Evolutionary conservation across 352 stramenopile genomes (phyloP).

Genomic region (Phytophthora hibernalis): DNA sequence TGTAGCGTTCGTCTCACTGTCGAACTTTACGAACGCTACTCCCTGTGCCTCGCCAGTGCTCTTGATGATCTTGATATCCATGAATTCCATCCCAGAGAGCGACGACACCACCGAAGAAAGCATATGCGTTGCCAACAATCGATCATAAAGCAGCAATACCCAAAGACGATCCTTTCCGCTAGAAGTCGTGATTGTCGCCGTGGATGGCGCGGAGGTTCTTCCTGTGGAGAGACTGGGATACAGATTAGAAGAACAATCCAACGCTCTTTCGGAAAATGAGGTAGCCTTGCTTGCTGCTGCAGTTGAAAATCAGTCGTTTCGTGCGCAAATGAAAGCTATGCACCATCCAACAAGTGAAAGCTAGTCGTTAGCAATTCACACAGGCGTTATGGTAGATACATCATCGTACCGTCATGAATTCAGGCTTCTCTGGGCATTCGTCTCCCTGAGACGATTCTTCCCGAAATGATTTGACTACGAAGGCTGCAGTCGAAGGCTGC

Average conservation of each 20-base stretch:
- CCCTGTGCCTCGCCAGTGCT: slow-evolving; percentile 70
- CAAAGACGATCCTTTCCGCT: slow-evolving; percentile 50
- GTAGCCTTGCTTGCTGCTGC: slow-evolving; percentile 20
- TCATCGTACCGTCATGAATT: slow-evolving; percentile 63
- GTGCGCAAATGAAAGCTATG: slow-evolving; percentile 60
- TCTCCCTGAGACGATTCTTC: slow-evolving; percentile 48
- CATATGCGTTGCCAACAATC: slow-evolving; percentile 60
- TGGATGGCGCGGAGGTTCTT: slow-evolving; percentile 15
- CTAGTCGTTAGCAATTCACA: slow-evolving; percentile 9
- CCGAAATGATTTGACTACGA: slow-evolving; percentile 66
- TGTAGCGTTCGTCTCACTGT: slow-evolving; percentile 49
- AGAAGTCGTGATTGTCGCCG: slow-evolving; percentile 7
- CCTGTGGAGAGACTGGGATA: background rate
- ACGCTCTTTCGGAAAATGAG: slow-evolving; percentile 14
- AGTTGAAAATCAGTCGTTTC: slow-evolving; percentile 20
- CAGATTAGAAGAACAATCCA: slow-evolving; percentile 5
- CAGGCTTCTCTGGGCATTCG: slow-evolving; percentile 36
- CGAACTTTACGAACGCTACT: slow-evolving; percentile 82
- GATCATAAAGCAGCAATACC: slow-evolving; percentile 79
- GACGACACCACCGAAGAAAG: slow-evolving; percentile 68
- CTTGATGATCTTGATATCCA: slow-evolving; percentile 82
- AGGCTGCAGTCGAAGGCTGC: slow-evolving; percentile 54
- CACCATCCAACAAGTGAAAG: slow-evolving; percentile 3
- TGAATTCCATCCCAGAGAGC: slow-evolving; percentile 77
- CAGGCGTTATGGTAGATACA: background rate